Conservation (phyloP, 805 yeast genomes). For the Nakazawaea wickerhamii region DNA sequence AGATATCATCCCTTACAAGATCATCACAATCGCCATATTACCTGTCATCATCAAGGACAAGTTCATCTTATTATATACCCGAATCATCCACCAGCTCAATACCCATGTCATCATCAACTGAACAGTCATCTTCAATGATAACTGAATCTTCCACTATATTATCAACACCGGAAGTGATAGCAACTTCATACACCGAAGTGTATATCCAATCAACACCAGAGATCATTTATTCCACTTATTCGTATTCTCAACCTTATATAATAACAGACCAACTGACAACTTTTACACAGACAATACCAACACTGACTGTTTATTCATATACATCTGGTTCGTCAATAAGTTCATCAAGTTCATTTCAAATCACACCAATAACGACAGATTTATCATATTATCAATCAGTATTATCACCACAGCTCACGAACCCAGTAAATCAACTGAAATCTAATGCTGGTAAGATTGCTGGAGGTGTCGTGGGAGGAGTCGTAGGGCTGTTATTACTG, state of each 20-base stretch:
- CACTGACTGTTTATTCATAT: conserved; percentile 10
- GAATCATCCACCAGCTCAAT: conserved; percentile 1
- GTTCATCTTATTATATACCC: conserved; percentile 12
- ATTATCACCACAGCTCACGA: conserved; percentile 1
- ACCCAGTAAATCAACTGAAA: conserved; percentile 19
- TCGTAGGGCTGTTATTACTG: conserved; percentile 27
- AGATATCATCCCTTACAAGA: background rate
- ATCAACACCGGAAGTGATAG: too few species aligned
- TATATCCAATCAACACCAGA: conserved; percentile 8
- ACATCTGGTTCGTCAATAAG: background rate
- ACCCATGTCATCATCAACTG: too few species aligned
- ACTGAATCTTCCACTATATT: conserved; percentile 7
- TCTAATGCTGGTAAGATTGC: conserved; percentile 30
- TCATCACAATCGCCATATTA: conserved; percentile 5
- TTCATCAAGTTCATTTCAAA: conserved; percentile 6
- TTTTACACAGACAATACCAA: conserved; percentile 13
- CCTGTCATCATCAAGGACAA: conserved; percentile 12
- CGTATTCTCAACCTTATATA: conserved; percentile 12
- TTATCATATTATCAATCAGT: conserved; percentile 9
- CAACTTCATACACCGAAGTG: too few species aligned
- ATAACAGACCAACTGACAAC: conserved; percentile 13
- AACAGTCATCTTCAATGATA: background rate
- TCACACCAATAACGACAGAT: conserved; percentile 11
- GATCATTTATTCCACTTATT: conserved; percentile 4
- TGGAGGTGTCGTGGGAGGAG: conserved; percentile 42